These are phyloP conservation scores for Marasmius fiardii DNA, from an alignment of 1,284 basidiomycete genomes.

Conservation along the genomic window DNA sequence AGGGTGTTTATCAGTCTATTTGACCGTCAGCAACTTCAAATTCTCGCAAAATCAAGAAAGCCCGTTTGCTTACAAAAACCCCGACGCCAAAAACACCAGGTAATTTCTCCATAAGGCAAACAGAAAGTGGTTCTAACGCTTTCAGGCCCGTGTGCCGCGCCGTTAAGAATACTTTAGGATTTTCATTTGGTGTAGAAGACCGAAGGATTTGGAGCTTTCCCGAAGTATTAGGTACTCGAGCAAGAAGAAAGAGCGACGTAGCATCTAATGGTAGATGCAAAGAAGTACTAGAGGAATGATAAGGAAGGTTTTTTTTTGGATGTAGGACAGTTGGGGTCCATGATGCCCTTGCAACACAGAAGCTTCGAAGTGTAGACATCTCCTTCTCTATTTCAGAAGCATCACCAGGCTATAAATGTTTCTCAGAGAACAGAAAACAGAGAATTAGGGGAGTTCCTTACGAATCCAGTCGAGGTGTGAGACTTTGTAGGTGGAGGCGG, in stretches of 20 bases:
- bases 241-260: background rate
- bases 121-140: background rate
- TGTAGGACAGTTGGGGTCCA: constrained; percentile 4
- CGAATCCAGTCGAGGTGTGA: background rate
- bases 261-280: constrained; percentile 3
- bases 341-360: constrained; percentile 5
- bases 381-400: background rate
- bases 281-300: constrained; percentile 1
- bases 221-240: background rate
- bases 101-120: constrained; percentile 7
- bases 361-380: background rate
- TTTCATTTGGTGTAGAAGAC: background rate
- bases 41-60: background rate
- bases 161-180: constrained; percentile 5
- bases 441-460: background rate
- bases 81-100: constrained; percentile 6
- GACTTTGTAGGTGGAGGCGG: background rate
- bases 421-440: background rate
- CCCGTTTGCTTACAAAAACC: constrained; percentile 3
- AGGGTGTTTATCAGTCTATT: background rate
- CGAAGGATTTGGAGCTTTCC: constrained; percentile 6
- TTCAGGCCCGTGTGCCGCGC: background rate
- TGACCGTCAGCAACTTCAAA: background rate
- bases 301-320: background rate
- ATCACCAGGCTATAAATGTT: background rate